phyloP scores from a whole-genome alignment of 2,329 filamentous ascomycete genomes.

The Sporothrix brunneoviolacea region DNA sequence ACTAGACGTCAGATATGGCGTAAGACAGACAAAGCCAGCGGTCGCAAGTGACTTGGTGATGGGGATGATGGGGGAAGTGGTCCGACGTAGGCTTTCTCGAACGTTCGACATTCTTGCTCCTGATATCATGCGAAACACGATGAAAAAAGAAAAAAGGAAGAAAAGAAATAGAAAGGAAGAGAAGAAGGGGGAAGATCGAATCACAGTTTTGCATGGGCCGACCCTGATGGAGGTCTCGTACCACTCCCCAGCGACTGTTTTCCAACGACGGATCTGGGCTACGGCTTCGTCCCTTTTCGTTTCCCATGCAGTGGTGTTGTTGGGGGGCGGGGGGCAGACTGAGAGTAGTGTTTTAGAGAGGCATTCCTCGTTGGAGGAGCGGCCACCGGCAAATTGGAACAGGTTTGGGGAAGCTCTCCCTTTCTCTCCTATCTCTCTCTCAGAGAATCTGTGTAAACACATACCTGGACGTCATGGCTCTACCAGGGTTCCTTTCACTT shows the following conservation, averaged over 20 bases:
- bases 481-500: background rate
- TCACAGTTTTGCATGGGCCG: no score
- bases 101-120: background rate
- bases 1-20: no score
- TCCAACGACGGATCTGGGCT: background rate
- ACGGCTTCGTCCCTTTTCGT: slow-evolving; percentile 3
- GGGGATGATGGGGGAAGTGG: background rate
- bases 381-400: slow-evolving; percentile 7
- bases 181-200: no score
- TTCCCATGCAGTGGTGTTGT: background rate
- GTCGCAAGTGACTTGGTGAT: no score
- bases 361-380: background rate
- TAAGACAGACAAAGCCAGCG: no score
- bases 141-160: background rate
- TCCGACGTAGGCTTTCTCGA: no score
- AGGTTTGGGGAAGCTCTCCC: background rate
- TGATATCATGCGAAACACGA: background rate
- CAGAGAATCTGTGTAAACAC: no score
- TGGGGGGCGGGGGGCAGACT: background rate
- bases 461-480: no score
- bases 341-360: background rate
- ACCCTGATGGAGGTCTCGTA: background rate
- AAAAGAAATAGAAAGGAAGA: no score
- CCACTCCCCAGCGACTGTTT: slow-evolving; percentile 6
- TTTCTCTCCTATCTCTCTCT: background rate